Evolutionary conservation across 1,284 basidiomycete genomes (phyloP), one percentile per base, ranked within the genome.

Genomic region (Schizopora paradoxa): DNA sequence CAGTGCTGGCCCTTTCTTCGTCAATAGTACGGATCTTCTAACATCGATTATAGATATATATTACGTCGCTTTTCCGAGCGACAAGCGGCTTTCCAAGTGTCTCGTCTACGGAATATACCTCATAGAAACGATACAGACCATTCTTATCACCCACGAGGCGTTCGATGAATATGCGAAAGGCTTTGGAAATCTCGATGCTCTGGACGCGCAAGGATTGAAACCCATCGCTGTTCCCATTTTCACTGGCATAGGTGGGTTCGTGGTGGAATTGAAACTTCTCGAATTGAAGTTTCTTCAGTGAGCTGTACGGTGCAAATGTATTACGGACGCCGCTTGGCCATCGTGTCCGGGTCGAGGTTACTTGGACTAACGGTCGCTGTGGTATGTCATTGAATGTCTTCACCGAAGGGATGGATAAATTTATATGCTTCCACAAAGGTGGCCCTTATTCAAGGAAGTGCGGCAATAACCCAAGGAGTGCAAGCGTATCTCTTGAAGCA

Each of bases 21-120:
- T 6, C 6, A 7, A 7, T 19, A 35, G n/a, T 16, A 6, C 6
- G 6, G 10, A 26, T 41, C 18, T 27, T 41, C 26, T 27, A 4
- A 29, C 13, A 11, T 23, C 7, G 13, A 4, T 23, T n/a, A 6
- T n/a, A 59, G 61, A 59, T 35, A 33, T 57, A 16, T 62, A 62
- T 40, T 58, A 55, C 26, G 35, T 55, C 14, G 54, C 56, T 2
- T 62, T 60, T 32, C 54, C 55, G 10, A 52, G 54, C 18, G 61
- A 63, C 25, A 45, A 41, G n/a, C 19, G 32, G 7, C 6, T 18
- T 1, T 52, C 47, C 40, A 56, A 58, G 40, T 19, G 33, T 13
- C 28, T 63, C 5, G 57, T 61, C 3, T 55, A 56, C 32, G 36
- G 45, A 10, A 46, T 60, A 5, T 61, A 53, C 23, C 23, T 51